A percentile compares a stretch with the other conserved stretches of the same genome.
These are phyloP conservation scores for Erysiphe pulchra DNA, from an alignment of 2,329 filamentous ascomycete species.

Conservation along the genomic window DNA sequence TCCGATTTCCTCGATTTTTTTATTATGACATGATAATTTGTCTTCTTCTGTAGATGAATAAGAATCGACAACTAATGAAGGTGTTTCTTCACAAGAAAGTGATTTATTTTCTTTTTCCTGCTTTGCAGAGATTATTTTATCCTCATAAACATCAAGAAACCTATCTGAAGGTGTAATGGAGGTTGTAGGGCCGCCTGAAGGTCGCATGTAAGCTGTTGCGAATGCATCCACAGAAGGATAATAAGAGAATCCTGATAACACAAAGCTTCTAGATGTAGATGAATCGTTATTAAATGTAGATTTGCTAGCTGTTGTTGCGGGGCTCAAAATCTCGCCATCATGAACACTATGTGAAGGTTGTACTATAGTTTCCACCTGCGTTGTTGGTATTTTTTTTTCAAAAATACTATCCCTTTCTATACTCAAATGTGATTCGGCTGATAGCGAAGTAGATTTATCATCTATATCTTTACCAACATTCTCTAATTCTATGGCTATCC, in stretches of 20 bases:
- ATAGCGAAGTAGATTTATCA: not conserved
- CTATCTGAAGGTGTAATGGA: constrained; percentile 32
- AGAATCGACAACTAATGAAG: constrained; percentile 9
- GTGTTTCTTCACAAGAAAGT: constrained; percentile 13
- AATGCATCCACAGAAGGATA: constrained; percentile 25
- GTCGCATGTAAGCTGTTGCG: constrained; percentile 23
- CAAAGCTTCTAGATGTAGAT: not conserved
- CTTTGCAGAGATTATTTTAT: constrained; percentile 29
- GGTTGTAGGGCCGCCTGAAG: constrained; percentile 28
- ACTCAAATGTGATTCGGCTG: too few relatives aligned
- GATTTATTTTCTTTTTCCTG: constrained; percentile 15
- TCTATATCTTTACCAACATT: constrained; percentile 36
- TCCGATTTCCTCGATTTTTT: not conserved
- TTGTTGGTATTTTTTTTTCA: too few relatives aligned
- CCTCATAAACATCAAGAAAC: constrained; percentile 20
- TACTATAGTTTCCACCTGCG: too few relatives aligned
- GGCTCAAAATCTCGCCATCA: not conserved
- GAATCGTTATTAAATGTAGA: not conserved
- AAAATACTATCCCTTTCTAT: too few relatives aligned
- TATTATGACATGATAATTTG: not conserved
- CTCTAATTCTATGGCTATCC: constrained; percentile 55
- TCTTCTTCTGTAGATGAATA: constrained; percentile 6
- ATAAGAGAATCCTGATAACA: constrained; percentile 4
- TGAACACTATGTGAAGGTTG: too few relatives aligned
- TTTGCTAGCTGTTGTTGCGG: not conserved